A percentile compares a stretch with the other conserved stretches of the same genome.
Evolutionary conservation across 352 stramenopile species (phyloP).

Genomic region (Pythium pectinolyticum): DNA sequence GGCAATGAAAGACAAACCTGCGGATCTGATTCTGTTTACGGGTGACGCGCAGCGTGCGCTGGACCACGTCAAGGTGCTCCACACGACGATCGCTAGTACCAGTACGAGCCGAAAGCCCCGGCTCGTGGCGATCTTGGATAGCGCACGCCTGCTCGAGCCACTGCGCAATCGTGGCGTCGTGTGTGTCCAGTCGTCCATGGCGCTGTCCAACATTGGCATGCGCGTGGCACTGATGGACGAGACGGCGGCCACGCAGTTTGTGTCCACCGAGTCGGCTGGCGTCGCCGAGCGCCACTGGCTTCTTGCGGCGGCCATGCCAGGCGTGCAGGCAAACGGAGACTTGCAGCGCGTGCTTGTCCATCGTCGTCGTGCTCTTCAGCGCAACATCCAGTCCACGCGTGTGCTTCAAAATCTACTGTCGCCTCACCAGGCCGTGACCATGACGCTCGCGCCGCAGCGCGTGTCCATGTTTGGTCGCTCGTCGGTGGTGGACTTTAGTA

Average conservation of each 20-base stretch:
- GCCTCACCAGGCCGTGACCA: background rate
- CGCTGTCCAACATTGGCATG: constrained; percentile 53
- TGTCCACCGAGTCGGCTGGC: background rate
- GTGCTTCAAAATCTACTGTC: constrained; percentile 1
- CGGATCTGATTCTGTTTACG: constrained; percentile 62
- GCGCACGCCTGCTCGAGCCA: constrained; percentile 32
- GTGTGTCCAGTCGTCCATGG: constrained; percentile 54
- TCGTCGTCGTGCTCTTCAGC: constrained; percentile 10
- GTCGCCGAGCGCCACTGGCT: constrained; percentile 10
- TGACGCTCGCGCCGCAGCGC: constrained; percentile 33
- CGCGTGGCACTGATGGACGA: constrained; percentile 49
- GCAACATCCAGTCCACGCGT: constrained; percentile 18
- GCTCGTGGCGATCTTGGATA: constrained; percentile 52
- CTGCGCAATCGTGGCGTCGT: constrained; percentile 48
- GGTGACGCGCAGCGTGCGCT: constrained; percentile 42
- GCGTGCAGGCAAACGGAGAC: background rate
- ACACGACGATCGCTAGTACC: constrained; percentile 21
- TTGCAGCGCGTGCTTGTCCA: constrained; percentile 15
- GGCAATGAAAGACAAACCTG: constrained; percentile 9
- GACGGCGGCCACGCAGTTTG: background rate
- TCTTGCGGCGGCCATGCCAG: background rate
- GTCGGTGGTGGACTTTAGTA: constrained; percentile 16
- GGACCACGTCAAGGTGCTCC: constrained; percentile 37
- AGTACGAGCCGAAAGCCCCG: constrained; percentile 29
- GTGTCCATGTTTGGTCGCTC: constrained; percentile 58